phyloP scores from a whole-genome alignment of 768 basidiomycete genomes.

The Naematelia encephala region DNA sequence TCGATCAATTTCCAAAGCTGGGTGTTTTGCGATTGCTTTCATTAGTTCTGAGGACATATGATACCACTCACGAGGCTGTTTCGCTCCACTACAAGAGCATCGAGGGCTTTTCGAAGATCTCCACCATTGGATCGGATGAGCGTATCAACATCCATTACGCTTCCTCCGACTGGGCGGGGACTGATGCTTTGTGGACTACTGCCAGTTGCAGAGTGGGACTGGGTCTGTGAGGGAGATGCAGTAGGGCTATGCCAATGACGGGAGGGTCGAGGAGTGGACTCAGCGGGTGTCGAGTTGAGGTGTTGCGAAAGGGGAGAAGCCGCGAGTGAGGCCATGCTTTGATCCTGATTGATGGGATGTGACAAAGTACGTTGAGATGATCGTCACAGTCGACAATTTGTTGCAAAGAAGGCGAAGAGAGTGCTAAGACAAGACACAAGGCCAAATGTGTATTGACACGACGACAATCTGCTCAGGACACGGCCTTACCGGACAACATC shows the following conservation, averaged over 20 bases:
- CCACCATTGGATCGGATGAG: constrained; percentile 34
- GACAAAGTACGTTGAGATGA: background rate
- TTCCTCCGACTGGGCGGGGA: background rate
- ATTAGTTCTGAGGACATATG: background rate
- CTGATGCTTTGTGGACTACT: background rate
- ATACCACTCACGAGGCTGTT: constrained; percentile 58
- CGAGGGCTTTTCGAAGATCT: constrained; percentile 59
- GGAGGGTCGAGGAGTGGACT: background rate
- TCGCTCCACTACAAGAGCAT: constrained; percentile 72
- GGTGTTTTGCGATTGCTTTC: constrained; percentile 65
- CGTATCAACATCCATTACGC: constrained; percentile 28
- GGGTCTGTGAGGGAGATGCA: background rate
- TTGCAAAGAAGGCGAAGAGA: background rate
- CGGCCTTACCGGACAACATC: background rate
- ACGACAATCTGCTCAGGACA: background rate
- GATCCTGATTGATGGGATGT: background rate
- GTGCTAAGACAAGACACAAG: background rate
- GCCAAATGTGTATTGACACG: too few relatives aligned
- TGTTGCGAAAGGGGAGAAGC: background rate
- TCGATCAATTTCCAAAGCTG: constrained; percentile 95
- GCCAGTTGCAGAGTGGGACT: background rate
- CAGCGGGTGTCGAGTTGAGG: background rate
- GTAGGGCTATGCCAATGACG: background rate
- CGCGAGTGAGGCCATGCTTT: background rate
- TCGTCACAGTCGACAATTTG: background rate